phyloP scores from a whole-genome alignment of 768 basidiomycete genomes.

The Amanita rubescens region DNA sequence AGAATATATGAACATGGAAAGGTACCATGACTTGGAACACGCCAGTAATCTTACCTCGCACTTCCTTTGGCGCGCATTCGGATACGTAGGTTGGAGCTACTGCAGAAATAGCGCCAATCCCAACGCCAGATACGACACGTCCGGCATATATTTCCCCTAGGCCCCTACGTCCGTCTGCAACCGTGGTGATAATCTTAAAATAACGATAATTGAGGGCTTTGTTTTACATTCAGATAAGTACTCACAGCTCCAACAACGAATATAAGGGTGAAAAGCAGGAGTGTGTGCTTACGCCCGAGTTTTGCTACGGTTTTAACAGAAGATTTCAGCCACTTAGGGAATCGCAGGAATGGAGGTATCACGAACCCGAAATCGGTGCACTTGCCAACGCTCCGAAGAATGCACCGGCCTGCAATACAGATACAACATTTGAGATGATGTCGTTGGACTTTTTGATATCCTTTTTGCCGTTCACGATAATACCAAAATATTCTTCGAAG shows the following conservation, averaged over 20 bases:
- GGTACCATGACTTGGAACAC: constrained; percentile 78
- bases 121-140: constrained; percentile 72
- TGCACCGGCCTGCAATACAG: constrained; percentile 80
- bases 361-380: constrained; percentile 60
- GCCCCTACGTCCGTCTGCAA: constrained; percentile 49
- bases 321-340: neutral
- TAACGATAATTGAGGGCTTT: neutral
- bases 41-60: constrained; percentile 80
- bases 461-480: constrained; percentile 37
- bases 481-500: constrained; percentile 58
- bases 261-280: constrained; percentile 52
- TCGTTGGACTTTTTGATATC: constrained; percentile 33
- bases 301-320: constrained; percentile 31
- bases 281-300: constrained; percentile 59
- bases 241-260: constrained; percentile 69
- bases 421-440: constrained; percentile 79
- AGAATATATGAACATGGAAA: neutral
- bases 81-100: constrained; percentile 83
- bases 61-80: constrained; percentile 82
- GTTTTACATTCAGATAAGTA: constrained; percentile 5
- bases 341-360: neutral
- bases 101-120: constrained; percentile 77
- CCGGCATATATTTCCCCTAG: constrained; percentile 72
- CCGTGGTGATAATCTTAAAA: constrained; percentile 59
- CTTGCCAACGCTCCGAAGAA: constrained; percentile 82